phyloP scores from a whole-genome alignment of 176 grass and related monocot genomes.

The Triticum monococcum region DNA sequence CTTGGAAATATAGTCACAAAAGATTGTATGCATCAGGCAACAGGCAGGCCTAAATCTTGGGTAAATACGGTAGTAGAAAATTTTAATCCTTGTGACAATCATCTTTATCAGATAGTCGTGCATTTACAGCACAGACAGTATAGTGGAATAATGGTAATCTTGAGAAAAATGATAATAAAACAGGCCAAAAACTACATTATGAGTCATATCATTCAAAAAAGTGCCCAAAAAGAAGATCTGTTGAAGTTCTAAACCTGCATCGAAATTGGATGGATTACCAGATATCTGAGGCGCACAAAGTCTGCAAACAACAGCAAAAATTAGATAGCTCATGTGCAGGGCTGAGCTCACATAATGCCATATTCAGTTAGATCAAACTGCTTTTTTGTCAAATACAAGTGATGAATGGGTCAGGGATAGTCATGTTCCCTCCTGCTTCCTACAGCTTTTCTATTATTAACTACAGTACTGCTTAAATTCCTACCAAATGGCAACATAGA shows the following conservation, averaged over 20 bases:
- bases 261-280: background rate
- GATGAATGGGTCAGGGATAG: background rate
- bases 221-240: background rate
- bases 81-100: background rate
- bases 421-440: background rate
- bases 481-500: background rate
- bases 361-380: background rate
- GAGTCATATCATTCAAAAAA: background rate
- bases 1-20: background rate
- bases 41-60: background rate
- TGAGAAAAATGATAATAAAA: background rate
- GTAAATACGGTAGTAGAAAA: background rate
- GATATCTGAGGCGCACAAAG: background rate
- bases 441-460: background rate
- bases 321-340: background rate
- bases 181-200: background rate
- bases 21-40: background rate
- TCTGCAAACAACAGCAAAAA: conserved; percentile 1
- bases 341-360: background rate
- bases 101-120: background rate
- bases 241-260: background rate
- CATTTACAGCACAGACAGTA: background rate
- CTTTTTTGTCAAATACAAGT: background rate
- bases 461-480: background rate
- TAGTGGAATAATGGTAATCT: background rate